Conservation (phyloP, 2,329 filamentous ascomycete genomes). For the Alternaria metachromatica region DNA sequence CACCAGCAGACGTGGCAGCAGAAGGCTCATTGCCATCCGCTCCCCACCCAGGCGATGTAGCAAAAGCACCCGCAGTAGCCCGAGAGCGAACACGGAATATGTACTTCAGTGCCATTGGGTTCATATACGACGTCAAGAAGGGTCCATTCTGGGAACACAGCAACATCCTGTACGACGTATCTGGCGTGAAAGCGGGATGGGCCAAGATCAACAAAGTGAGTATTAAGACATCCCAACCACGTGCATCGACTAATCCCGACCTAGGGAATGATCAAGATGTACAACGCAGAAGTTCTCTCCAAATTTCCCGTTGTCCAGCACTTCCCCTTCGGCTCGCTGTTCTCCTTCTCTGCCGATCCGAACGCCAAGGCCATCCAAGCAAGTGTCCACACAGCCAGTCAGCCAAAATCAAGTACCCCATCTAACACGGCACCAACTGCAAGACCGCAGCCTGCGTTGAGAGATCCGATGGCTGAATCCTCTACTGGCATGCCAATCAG, state of each 20-base stretch:
- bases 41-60: constrained; percentile 74
- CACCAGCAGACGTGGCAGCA: constrained; percentile 65
- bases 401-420: constrained; percentile 34
- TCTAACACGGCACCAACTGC: constrained; percentile 27
- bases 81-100: constrained; percentile 59
- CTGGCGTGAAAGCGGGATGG: constrained; percentile 87
- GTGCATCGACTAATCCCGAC: constrained; percentile 5
- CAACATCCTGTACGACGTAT: constrained; percentile 92
- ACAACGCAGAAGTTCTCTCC: constrained; percentile 91
- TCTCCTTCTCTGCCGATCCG: constrained; percentile 56
- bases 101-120: constrained; percentile 95
- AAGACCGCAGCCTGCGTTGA: constrained; percentile 28
- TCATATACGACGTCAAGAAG: constrained; percentile 96
- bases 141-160: constrained; percentile 96
- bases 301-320: constrained; percentile 99
- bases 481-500: constrained; percentile 9
- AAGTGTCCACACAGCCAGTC: constrained; percentile 46
- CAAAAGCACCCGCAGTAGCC: constrained; percentile 50
- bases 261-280: constrained; percentile 99
- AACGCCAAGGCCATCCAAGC: constrained; percentile 41
- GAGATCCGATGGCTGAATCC: constrained; percentile 34
- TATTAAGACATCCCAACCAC: background rate
- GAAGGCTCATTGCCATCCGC: constrained; percentile 76
- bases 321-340: constrained; percentile 64
- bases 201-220: constrained; percentile 83